Percentiles rank a stretch among this genome's conserved stretches.
phyloP scores from a whole-genome alignment of 2,329 filamentous ascomycete genomes.

The Leptodontidium sp. region DNA sequence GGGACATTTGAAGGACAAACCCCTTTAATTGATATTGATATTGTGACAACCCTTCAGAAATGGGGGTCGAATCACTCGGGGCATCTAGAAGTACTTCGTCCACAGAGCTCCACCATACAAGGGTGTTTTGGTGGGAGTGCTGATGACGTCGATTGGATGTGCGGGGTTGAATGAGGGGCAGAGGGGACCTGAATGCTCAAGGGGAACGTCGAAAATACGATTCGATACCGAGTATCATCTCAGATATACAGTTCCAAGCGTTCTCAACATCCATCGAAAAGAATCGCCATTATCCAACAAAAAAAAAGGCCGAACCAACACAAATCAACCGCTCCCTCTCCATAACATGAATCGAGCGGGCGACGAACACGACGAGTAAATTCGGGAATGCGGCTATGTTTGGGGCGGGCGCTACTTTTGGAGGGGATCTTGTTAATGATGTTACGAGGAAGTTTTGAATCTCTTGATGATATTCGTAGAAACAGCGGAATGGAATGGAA shows the following conservation, averaged over 20 bases:
- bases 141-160: constrained; percentile 22
- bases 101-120: not conserved
- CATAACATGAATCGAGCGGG: constrained; percentile 34
- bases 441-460: too few relatives aligned
- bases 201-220: too few relatives aligned
- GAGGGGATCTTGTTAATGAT: too few relatives aligned
- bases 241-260: not conserved
- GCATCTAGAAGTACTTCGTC: not conserved
- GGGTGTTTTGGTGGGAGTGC: not conserved
- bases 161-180: constrained; percentile 9
- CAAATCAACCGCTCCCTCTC: constrained; percentile 42
- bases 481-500: too few relatives aligned
- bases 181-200: not conserved
- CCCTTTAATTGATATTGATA: not conserved
- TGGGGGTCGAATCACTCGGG: not conserved
- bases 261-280: not conserved
- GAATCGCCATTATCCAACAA: not conserved
- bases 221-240: too few relatives aligned
- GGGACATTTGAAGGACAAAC: not conserved
- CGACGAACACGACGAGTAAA: too few relatives aligned
- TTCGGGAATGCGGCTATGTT: too few relatives aligned
- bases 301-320: constrained; percentile 42
- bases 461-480: too few relatives aligned
- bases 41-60: not conserved
- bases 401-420: too few relatives aligned